Percentiles rank a stretch among this genome's conserved stretches.
phyloP scores from a whole-genome alignment of 805 yeast genomes.

The Brettanomyces naardenensis region DNA sequence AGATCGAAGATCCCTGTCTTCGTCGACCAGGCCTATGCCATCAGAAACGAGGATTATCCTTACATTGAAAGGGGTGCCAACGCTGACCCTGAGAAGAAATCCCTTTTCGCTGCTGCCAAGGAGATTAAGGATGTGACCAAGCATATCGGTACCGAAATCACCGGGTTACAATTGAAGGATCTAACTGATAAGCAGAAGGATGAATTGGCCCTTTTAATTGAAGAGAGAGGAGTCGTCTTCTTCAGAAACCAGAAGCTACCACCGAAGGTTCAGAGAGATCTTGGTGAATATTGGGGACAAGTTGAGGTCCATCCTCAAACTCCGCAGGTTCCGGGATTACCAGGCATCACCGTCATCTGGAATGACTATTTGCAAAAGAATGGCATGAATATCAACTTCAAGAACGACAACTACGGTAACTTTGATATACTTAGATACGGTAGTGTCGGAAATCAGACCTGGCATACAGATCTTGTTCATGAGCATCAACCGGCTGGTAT shows the following conservation, averaged over 20 bases:
- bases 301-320: constrained; percentile 31
- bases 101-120: constrained; percentile 30
- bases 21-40: constrained; percentile 30
- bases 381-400: constrained; percentile 14
- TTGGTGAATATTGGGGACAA: constrained; percentile 37
- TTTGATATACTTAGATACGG: constrained; percentile 6
- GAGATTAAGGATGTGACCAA: constrained; percentile 35
- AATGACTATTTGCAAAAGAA: constrained; percentile 24
- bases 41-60: constrained; percentile 25
- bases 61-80: constrained; percentile 25
- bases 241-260: constrained; percentile 37
- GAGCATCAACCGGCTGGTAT: constrained; percentile 44
- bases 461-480: constrained; percentile 47
- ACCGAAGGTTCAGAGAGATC: constrained; percentile 33
- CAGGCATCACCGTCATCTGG: constrained; percentile 34
- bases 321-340: constrained; percentile 25
- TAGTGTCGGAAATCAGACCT: constrained; percentile 18
- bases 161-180: constrained; percentile 36
- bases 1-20: constrained; percentile 25
- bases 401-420: constrained; percentile 10
- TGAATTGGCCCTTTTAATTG: constrained; percentile 36
- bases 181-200: constrained; percentile 34
- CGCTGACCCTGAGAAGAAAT: constrained; percentile 35
- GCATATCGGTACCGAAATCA: constrained; percentile 39
- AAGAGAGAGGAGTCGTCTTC: constrained; percentile 41